These are phyloP conservation scores for Ogataea philodendri DNA, from an alignment of 805 yeast species.

Conservation along the genomic window DNA sequence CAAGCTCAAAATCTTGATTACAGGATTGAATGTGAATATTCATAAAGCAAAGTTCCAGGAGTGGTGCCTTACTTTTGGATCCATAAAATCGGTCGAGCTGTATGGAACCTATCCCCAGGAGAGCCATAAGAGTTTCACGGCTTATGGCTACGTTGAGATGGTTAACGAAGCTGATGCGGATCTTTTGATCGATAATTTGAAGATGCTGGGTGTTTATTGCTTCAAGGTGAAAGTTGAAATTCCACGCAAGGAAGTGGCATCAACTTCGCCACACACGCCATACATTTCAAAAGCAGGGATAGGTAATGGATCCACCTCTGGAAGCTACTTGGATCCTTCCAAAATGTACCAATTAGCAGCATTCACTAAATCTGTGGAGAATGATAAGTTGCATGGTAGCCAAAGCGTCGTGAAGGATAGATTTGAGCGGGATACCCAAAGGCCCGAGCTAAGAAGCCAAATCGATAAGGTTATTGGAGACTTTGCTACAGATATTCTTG, in stretches of 20 bases:
- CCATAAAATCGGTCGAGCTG: conserved; percentile 30
- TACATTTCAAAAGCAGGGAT: conserved; percentile 1
- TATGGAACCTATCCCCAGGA: conserved; percentile 23
- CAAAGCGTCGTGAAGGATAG: conserved; percentile 6
- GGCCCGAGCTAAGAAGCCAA: conserved; percentile 11
- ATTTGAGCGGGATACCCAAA: not conserved
- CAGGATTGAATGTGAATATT: conserved; percentile 25
- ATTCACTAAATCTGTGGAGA: conserved; percentile 26
- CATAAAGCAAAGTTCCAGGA: conserved; percentile 25
- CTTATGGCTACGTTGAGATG: conserved; percentile 35
- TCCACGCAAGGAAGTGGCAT: conserved; percentile 19
- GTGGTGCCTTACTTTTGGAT: conserved; percentile 27
- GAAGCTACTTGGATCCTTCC: conserved; percentile 30
- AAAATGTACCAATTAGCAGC: conserved; percentile 29
- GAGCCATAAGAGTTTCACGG: conserved; percentile 17
- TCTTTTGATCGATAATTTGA: conserved; percentile 23
- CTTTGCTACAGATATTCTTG: conserved; percentile 17
- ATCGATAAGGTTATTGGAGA: conserved; percentile 26
- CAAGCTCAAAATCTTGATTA: conserved; percentile 28
- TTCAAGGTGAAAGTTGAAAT: conserved; percentile 32
- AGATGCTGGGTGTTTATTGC: conserved; percentile 25
- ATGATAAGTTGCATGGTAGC: conserved; percentile 18
- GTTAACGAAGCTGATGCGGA: conserved; percentile 27
- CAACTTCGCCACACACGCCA: conserved; percentile 6
- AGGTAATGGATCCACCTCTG: conserved; percentile 11